Percentiles rank a stretch among this genome's conserved stretches.
Evolutionary conservation across 768 basidiomycete species (phyloP).

Genomic region (Phylloporus scabripes): DNA sequence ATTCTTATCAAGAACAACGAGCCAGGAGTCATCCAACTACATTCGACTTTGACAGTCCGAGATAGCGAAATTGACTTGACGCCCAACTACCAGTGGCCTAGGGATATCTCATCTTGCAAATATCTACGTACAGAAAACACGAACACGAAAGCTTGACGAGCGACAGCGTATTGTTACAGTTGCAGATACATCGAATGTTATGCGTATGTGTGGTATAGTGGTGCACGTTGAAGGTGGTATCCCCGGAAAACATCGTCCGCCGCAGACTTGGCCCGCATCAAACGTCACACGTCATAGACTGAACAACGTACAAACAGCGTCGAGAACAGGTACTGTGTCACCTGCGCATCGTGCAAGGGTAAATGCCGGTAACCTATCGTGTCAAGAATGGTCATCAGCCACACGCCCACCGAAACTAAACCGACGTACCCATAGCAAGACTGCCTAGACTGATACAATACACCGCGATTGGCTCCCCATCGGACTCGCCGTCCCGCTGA

Average conservation of each 20-base stretch:
- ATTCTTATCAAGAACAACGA: too few relatives aligned
- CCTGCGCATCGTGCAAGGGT: conserved; percentile 82
- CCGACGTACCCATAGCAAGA: conserved; percentile 59
- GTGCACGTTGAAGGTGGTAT: neutral
- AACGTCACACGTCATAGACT: conserved; percentile 33
- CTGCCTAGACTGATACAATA: conserved; percentile 71
- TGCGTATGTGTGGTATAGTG: neutral
- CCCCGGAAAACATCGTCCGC: neutral
- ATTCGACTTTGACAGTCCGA: too few relatives aligned
- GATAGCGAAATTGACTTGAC: conserved; percentile 1
- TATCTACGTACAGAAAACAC: neutral
- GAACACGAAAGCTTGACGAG: neutral
- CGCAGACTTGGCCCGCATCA: neutral
- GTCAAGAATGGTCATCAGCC: neutral
- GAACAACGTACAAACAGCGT: conserved; percentile 80
- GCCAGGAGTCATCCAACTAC: too few relatives aligned
- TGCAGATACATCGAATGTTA: neutral
- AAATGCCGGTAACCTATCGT: conserved; percentile 81
- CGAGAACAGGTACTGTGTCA: conserved; percentile 86
- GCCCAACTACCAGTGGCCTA: neutral
- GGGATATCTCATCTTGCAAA: neutral
- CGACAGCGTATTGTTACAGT: neutral
- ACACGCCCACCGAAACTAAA: neutral
- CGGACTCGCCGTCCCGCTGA: conserved; percentile 55
- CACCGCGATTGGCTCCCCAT: conserved; percentile 61